Percentiles rank a stretch among this genome's conserved stretches.
phyloP scores from a whole-genome alignment of 192 early-diverging fungal genomes.

The Coemansia sp. region DNA sequence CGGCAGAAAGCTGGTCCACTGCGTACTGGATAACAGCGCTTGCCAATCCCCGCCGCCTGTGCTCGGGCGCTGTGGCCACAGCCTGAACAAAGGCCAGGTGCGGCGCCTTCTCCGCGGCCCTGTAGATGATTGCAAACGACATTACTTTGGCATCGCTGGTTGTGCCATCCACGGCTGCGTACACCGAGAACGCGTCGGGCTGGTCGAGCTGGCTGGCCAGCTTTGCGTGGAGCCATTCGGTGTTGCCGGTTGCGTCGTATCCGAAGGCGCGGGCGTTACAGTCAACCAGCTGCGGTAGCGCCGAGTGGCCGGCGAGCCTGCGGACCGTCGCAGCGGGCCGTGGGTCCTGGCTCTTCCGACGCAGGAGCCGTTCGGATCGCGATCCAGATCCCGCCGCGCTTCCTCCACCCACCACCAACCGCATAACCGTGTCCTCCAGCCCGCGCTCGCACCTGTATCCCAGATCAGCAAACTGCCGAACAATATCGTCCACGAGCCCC shows the following conservation, averaged over 20 bases:
- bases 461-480: conserved; percentile 10
- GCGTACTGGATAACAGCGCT: conserved; percentile 10
- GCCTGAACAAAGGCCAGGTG: conserved; percentile 21
- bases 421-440: conserved; percentile 25
- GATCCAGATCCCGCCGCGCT: not conserved
- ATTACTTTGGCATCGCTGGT: not conserved
- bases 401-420: not conserved
- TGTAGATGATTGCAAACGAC: conserved; percentile 24
- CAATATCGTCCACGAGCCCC: not conserved
- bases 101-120: conserved; percentile 13
- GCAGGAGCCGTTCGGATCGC: no score
- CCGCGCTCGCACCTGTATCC: conserved; percentile 18
- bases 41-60: conserved; percentile 18
- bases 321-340: not conserved
- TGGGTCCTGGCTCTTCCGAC: no score
- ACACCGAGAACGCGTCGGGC: conserved; percentile 7
- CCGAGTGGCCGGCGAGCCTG: not conserved
- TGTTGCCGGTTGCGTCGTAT: conserved; percentile 8
- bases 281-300: not conserved
- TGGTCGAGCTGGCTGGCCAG: conserved; percentile 15
- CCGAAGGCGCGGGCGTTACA: conserved; percentile 28
- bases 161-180: not conserved
- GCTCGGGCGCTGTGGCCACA: conserved; percentile 13
- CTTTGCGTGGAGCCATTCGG: conserved; percentile 25
- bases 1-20: not conserved